Base-by-base conservation (phyloP, 2,329 filamentous ascomycete species). In the Erysiphe neolycopersici region DNA sequence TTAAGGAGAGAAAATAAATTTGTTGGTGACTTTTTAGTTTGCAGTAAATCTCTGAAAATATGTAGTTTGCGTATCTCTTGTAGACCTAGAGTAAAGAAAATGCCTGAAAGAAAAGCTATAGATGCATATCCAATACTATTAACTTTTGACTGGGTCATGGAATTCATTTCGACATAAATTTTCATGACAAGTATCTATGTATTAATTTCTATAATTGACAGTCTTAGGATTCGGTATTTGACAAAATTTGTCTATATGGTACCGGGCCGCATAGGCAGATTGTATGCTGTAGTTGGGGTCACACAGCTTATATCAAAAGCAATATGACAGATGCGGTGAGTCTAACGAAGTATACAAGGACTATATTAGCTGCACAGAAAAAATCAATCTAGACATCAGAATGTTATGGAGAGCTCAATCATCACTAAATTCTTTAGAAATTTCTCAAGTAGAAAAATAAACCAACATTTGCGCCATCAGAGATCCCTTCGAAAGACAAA, bases 91-190 rank as follows among this genome's bases (percentile, higher is more conserved):
- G 82, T 83, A 45, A 85, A 59, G 43, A 83, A 62, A 43, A 84
- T 67, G 38, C 85, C 84, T 10, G 80, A 68, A n/a, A 76, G 58
- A 53, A 94, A 92, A 54, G 80, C 79, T 17, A 74, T 62, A 45
- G 72, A 66, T 37, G 84, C 58, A 48, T 77, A 81, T 26, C 75
- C 70, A 3, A 68, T 67, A 58, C 72, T 69, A 54, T 76, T 76
- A 47, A 65, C 67, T 54, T 66, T 68, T 22, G 71, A 69, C 49
- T 76, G 70, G 51, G 73, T 65, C 53, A 64, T 70, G 45, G 75
- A 57, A 48, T 71, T 68, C 72, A 76, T 76, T 49, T 49, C 36
- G 42, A 26, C 3, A 26, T 9, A 26, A 26, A 26, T 26, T 26
- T 26, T 26, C 8, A 4, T 26, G 6, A 26, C 1, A 5, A 26